phyloP scores from a whole-genome alignment of 75 land plant genomes.

The Sequoiadendron giganteum region DNA sequence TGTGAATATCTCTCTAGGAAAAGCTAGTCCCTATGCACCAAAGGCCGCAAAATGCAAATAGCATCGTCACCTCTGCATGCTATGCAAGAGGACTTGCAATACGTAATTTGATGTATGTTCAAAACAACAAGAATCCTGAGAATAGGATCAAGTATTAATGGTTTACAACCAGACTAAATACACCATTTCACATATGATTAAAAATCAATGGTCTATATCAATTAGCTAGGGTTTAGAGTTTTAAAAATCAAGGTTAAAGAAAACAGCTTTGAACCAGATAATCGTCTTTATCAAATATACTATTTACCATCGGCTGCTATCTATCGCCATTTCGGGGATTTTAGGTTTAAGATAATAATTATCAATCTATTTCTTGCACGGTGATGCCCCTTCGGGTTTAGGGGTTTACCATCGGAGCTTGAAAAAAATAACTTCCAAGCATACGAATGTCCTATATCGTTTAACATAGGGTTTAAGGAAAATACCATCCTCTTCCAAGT shows the following conservation, averaged over 20 bases:
- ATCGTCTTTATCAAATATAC: not conserved
- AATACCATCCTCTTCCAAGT: conserved; percentile 85
- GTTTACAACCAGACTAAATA: not conserved
- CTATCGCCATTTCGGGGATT: not conserved
- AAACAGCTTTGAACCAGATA: not conserved
- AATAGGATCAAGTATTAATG: not conserved
- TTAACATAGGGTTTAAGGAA: not conserved
- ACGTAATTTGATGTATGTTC: not conserved
- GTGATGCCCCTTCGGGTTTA: not conserved
- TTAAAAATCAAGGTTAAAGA: not conserved
- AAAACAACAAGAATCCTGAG: not conserved
- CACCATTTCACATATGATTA: not conserved
- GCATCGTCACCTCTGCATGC: not conserved
- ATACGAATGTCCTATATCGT: not conserved
- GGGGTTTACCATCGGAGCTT: not conserved
- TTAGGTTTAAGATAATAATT: not conserved
- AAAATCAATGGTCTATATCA: not conserved
- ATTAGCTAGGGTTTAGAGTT: not conserved
- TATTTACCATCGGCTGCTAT: not conserved
- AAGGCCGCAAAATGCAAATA: not conserved
- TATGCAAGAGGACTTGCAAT: not conserved
- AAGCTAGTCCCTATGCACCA: not conserved
- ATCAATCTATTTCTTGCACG: not conserved
- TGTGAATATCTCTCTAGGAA: not conserved
- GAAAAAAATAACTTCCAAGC: too few relatives aligned